These are phyloP conservation scores for Bipolaris zeicola DNA, from an alignment of 2,329 filamentous ascomycete species.

Conservation along the genomic window DNA sequence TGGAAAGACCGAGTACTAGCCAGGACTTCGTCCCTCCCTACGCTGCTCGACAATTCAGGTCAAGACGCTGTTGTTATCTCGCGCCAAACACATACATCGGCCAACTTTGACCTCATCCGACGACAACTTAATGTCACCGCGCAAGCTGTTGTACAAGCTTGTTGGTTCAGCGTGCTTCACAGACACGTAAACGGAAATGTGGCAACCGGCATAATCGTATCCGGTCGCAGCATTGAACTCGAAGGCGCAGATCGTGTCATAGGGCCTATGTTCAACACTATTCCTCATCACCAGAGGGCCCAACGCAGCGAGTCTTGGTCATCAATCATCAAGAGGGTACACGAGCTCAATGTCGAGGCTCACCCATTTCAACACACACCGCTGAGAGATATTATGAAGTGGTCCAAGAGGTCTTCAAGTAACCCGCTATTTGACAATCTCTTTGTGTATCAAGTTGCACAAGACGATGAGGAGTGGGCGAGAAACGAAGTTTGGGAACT, in stretches of 20 bases:
- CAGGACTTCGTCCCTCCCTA: slow-evolving; percentile 41
- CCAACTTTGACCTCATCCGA: slow-evolving; percentile 55
- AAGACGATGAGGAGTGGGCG: slow-evolving; percentile 26
- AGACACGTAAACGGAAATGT: slow-evolving; percentile 55
- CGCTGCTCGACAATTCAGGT: slow-evolving; percentile 24
- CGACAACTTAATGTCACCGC: slow-evolving; percentile 71
- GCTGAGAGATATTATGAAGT: slow-evolving; percentile 79
- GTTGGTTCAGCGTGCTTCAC: slow-evolving; percentile 70
- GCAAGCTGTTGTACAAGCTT: slow-evolving; percentile 77
- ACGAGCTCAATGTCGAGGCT: slow-evolving; percentile 70
- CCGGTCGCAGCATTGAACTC: slow-evolving; percentile 75
- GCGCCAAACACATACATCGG: slow-evolving; percentile 53
- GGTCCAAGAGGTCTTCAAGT: slow-evolving; percentile 64
- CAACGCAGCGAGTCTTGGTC: slow-evolving; percentile 60
- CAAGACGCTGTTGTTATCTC: slow-evolving; percentile 29
- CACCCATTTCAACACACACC: slow-evolving; percentile 79
- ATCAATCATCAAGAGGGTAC: slow-evolving; percentile 66
- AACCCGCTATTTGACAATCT: slow-evolving; percentile 72
- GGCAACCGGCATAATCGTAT: slow-evolving; percentile 75
- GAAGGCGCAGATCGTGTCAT: slow-evolving; percentile 69
- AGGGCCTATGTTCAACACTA: slow-evolving; percentile 88
- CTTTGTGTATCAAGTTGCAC: slow-evolving; percentile 74
- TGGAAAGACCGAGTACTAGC: slow-evolving; percentile 66
- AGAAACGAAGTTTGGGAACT: slow-evolving; percentile 59
- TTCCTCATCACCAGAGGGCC: slow-evolving; percentile 69